A percentile compares a stretch with the other conserved stretches of the same genome.
phyloP scores from a whole-genome alignment of 306 rosid species.

The Fagus sylvatica region DNA sequence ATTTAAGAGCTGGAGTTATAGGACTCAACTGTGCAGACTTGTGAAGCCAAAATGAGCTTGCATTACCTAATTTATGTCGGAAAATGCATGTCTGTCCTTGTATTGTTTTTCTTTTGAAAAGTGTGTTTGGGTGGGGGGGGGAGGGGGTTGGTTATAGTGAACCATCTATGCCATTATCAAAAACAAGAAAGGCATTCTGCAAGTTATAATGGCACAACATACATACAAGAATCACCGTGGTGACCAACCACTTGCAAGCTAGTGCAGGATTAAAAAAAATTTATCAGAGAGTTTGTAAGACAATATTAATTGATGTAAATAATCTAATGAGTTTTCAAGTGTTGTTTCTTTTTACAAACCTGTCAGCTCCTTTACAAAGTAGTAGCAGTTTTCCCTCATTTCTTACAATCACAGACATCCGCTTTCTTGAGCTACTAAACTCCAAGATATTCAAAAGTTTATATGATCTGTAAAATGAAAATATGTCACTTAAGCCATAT shows the following conservation, averaged over 20 bases:
- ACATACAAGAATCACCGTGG: background rate
- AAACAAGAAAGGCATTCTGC: background rate
- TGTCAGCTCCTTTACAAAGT: slow-evolving; percentile 95
- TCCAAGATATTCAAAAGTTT: slow-evolving; percentile 70
- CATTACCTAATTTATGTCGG: background rate
- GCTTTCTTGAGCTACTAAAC: slow-evolving; percentile 88
- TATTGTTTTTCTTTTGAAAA: no score
- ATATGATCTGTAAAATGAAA: slow-evolving; percentile 60
- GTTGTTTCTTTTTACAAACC: slow-evolving; percentile 52
- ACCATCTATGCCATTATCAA: no score
- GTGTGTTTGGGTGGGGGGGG: no score
- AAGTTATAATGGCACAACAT: background rate
- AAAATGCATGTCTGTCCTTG: background rate
- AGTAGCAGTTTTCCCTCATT: slow-evolving; percentile 67
- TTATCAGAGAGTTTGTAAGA: background rate
- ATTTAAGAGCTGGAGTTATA: background rate
- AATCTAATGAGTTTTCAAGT: background rate
- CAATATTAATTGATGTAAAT: slow-evolving; percentile 18
- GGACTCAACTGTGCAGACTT: background rate
- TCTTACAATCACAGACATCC: slow-evolving; percentile 91
- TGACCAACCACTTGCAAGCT: background rate
- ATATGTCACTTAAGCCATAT: slow-evolving; percentile 19
- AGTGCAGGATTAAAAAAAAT: slow-evolving; percentile 8
- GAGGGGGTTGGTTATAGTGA: no score
- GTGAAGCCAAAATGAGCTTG: background rate